phyloP scores from a whole-genome alignment of 1,139 yeast genomes.

The Taphrina pruni region DNA sequence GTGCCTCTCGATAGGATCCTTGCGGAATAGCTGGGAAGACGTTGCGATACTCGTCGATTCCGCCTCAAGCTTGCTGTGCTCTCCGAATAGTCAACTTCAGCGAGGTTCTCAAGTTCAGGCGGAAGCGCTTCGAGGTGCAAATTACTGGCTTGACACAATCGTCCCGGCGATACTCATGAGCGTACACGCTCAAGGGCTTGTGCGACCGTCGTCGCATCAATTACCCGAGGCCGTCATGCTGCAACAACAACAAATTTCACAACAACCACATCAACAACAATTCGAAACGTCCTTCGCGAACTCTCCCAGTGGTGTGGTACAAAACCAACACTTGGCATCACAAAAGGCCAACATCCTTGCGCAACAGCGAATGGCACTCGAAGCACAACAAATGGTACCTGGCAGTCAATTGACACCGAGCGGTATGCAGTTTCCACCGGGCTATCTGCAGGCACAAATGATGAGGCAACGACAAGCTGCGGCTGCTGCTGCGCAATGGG shows the following conservation, averaged over 20 bases:
- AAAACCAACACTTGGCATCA: constrained; percentile 10
- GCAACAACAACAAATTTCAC: constrained; percentile 6
- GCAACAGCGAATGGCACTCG: constrained; percentile 7
- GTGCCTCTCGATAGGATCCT: no score
- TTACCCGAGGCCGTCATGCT: constrained; percentile 9
- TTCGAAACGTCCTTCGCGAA: constrained; percentile 1
- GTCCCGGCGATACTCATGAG: not conserved
- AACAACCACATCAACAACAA: constrained; percentile 15
- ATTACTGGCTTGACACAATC: no score
- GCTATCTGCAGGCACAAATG: constrained; percentile 30
- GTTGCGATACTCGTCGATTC: no score
- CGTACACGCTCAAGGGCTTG: constrained; percentile 1
- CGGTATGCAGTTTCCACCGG: constrained; percentile 15
- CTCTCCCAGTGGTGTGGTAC: not conserved
- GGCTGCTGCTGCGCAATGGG: constrained; percentile 27
- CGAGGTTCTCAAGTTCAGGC: no score
- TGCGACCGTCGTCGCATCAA: constrained; percentile 16
- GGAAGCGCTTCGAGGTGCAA: not conserved
- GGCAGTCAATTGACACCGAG: not conserved
- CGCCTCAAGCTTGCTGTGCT: no score
- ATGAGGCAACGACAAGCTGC: constrained; percentile 30
- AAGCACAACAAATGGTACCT: constrained; percentile 23
- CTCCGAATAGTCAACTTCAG: no score
- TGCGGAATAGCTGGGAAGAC: no score
- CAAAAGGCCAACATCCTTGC: constrained; percentile 3